phyloP scores from a whole-genome alignment of 108 stramenopile genomes.

The Mayamaea pseudoterrestris region DNA sequence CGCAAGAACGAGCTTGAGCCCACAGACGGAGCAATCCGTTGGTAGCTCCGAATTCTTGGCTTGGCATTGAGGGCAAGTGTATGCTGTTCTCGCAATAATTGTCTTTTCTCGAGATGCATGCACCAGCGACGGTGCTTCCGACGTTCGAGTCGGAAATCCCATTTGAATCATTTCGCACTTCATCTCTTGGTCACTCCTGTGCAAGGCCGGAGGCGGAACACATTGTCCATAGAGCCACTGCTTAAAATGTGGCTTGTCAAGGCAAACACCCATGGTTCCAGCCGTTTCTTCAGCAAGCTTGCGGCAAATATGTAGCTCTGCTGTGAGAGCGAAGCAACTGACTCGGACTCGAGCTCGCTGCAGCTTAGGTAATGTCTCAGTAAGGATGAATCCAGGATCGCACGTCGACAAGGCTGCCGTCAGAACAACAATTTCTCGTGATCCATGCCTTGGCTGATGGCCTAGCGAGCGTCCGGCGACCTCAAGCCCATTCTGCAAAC shows the following conservation, averaged over 20 bases:
- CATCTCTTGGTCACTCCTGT: constrained; percentile 4
- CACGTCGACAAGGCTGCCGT: constrained; percentile 59
- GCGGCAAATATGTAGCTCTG: constrained; percentile 75
- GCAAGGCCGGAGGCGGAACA: constrained; percentile 49
- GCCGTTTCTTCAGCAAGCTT: constrained; percentile 65
- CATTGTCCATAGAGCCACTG: constrained; percentile 62
- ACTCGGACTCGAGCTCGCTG: constrained; percentile 55
- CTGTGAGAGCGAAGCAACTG: constrained; percentile 47
- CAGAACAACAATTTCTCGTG: constrained; percentile 68
- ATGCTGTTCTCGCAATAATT: constrained; percentile 53
- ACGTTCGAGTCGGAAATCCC: constrained; percentile 67
- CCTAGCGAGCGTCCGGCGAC: constrained; percentile 78
- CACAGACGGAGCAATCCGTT: constrained; percentile 81
- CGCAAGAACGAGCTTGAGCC: constrained; percentile 72
- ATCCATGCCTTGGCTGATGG: constrained; percentile 69
- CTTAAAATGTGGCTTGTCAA: constrained; percentile 62
- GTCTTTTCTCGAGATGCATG: constrained; percentile 46
- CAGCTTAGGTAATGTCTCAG: constrained; percentile 56
- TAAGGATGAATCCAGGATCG: constrained; percentile 67
- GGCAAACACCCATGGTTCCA: constrained; percentile 58
- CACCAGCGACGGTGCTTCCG: constrained; percentile 63
- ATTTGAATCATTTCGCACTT: constrained; percentile 74
- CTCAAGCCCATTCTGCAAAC: constrained; percentile 81
- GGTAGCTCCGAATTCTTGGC: constrained; percentile 64
- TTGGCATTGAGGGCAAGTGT: constrained; percentile 74